Percentiles rank a stretch among this genome's conserved stretches.
phyloP scores from a whole-genome alignment of 225 moss, liverwort and hornwort genomes.

The Bryoerythrophyllum caledonicum region DNA sequence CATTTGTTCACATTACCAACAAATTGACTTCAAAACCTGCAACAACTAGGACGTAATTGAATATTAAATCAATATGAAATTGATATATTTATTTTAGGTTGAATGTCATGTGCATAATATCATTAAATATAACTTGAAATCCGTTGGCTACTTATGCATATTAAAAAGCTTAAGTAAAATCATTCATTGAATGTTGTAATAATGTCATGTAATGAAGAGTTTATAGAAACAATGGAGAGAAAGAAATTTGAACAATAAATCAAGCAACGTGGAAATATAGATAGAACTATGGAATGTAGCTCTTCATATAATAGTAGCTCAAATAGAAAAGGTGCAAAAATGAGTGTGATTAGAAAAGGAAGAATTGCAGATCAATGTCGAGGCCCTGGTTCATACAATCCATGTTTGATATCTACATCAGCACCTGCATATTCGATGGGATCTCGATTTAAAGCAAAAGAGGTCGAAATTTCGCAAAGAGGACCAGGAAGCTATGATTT shows the following conservation, averaged over 20 bases:
- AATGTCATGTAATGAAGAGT: not conserved
- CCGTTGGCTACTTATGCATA: no score
- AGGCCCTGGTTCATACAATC: constrained; percentile 20
- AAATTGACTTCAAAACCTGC: fast-evolving
- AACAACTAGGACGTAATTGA: not conserved
- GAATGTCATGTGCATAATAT: not conserved
- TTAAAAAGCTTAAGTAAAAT: not conserved
- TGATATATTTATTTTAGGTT: not conserved
- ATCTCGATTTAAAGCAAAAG: constrained; percentile 12
- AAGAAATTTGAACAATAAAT: not conserved
- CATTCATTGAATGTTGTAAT: not conserved
- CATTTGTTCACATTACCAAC: fast-evolving
- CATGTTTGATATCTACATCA: constrained; percentile 14
- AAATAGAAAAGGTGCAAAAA: not conserved
- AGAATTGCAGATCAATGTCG: constrained; percentile 6
- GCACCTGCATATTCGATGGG: constrained; percentile 31
- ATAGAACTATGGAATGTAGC: not conserved
- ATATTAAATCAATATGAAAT: fast-evolving
- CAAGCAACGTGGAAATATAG: not conserved
- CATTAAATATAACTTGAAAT: not conserved
- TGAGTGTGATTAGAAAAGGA: not conserved
- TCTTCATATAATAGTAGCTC: not conserved
- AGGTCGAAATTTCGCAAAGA: constrained; percentile 22
- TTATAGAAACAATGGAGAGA: not conserved
- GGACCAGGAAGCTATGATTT: constrained; percentile 25